Base-by-base conservation (phyloP, 1,284 basidiomycete species). In the Puccinia polysora region DNA sequence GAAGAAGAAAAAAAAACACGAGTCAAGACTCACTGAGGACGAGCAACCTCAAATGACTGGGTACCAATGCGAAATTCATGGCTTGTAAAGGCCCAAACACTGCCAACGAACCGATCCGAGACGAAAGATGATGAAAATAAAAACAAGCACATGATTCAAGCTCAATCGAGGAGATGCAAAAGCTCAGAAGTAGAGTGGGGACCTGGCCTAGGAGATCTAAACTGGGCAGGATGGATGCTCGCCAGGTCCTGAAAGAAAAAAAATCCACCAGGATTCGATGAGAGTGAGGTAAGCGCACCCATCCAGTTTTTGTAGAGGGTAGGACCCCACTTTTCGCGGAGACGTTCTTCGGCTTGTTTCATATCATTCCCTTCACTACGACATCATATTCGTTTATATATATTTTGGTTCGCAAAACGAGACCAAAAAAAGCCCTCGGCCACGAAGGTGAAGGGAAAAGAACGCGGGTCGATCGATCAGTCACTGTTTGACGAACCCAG, bases 331-430 rank as follows among this genome's bases (percentile, higher is more conserved):
- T 70, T 70, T 34, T 70, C 58, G 25, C 67, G 55, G 10, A 70
- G 47, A 8, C 47, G 23, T 52, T 70, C 56, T 34, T 70, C 67
- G 4, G 67, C 67, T 30, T 70, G 40, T 23, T 70, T 45, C 4
- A 70, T 25, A 62, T 70, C 58, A n/a, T 70, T 70, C 7, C 67
- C 67, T 53, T 70, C 67, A 5, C 67, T 70, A 28, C 30, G n/a
- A n/a, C n/a, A 28, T 20, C 2, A 28, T 10, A 10, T 49, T 49
- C 47, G 25, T n/a, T n/a, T n/a, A 45, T 10, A 45, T 10, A 45
- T n/a, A 45, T 45, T 45, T 45, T 45, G 43, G n/a, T 45, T 45
- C 10, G n/a, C n/a, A n/a, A n/a, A n/a, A n/a, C n/a, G n/a, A n/a
- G n/a, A n/a, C n/a, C n/a, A n/a, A n/a, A n/a, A n/a, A n/a, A 7